These are phyloP conservation scores for Penicillium sp. DNA, from an alignment of 2,329 filamentous ascomycete species.

Conservation along the genomic window DNA sequence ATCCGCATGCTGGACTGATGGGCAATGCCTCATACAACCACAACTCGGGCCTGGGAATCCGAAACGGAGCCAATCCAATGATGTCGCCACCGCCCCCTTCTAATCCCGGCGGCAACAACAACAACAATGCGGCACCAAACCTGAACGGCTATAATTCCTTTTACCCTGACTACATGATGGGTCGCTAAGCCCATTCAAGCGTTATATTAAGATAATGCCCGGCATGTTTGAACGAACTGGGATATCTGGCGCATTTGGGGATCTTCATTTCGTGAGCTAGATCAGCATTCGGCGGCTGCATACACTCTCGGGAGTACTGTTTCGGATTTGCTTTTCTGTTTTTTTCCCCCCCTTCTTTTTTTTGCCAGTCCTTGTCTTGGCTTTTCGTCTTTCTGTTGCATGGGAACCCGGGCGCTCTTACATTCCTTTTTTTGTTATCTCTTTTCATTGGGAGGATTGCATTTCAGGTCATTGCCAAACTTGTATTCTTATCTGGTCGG, in stretches of 20 bases:
- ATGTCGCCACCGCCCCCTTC: conserved; percentile 33
- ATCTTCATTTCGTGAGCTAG: conserved; percentile 40
- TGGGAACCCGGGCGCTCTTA: conserved; percentile 34
- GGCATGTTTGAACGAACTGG: conserved; percentile 44
- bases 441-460: conserved; percentile 32
- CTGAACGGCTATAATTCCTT: conserved; percentile 38
- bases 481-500: conserved; percentile 30
- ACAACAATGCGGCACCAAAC: conserved; percentile 29
- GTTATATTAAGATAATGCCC: conserved; percentile 39
- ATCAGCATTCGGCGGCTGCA: conserved; percentile 43
- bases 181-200: conserved; percentile 36
- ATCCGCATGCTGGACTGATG: conserved; percentile 29
- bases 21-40: conserved; percentile 34
- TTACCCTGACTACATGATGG: conserved; percentile 51
- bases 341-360: conserved; percentile 16
- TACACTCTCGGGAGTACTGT: conserved; percentile 37
- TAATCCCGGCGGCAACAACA: conserved; percentile 28
- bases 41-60: conserved; percentile 40
- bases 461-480: conserved; percentile 30
- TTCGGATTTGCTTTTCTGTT: conserved; percentile 28
- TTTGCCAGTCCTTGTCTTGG: conserved; percentile 21
- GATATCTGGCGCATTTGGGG: conserved; percentile 42
- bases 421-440: conserved; percentile 26
- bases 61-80: conserved; percentile 34
- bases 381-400: conserved; percentile 27